These are phyloP conservation scores for Amauroascus niger DNA, from an alignment of 2,329 filamentous ascomycete species.

Conservation along the genomic window DNA sequence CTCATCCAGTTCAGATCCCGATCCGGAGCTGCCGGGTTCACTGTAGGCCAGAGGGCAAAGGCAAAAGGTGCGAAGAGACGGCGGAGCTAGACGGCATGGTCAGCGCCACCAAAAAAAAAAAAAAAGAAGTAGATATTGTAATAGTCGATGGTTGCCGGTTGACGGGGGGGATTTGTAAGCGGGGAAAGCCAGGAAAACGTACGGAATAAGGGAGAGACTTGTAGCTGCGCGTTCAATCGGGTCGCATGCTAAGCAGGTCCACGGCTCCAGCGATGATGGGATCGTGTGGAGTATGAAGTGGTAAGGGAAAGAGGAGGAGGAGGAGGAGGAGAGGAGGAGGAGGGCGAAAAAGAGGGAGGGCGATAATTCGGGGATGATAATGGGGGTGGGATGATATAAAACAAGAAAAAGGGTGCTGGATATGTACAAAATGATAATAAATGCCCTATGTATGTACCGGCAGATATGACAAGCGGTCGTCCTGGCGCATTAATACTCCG, in stretches of 20 bases:
- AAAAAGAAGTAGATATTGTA: not conserved
- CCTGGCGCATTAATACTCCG: no score
- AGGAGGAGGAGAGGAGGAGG: not conserved
- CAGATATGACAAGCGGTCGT: no score
- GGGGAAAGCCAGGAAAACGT: no score
- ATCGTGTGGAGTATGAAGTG: no score
- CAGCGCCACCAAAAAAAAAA: not conserved
- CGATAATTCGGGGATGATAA: not conserved
- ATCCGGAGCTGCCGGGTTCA: not conserved
- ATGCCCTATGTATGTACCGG: no score
- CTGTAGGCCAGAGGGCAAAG: not conserved
- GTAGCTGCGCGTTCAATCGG: not conserved
- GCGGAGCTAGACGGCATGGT: not conserved
- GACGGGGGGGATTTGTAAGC: no score
- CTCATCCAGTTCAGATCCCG: constrained; percentile 2
- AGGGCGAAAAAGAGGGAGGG: not conserved
- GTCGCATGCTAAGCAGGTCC: not conserved
- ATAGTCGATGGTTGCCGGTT: no score
- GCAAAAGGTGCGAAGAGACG: not conserved
- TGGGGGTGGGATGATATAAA: not conserved
- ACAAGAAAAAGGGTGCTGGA: not conserved
- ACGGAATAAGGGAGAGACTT: no score
- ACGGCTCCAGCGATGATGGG: not conserved
- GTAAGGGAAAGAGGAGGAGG: not conserved
- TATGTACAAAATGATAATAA: no score